phyloP scores from a whole-genome alignment of 768 basidiomycete genomes.

The Termitomyces sp. region DNA sequence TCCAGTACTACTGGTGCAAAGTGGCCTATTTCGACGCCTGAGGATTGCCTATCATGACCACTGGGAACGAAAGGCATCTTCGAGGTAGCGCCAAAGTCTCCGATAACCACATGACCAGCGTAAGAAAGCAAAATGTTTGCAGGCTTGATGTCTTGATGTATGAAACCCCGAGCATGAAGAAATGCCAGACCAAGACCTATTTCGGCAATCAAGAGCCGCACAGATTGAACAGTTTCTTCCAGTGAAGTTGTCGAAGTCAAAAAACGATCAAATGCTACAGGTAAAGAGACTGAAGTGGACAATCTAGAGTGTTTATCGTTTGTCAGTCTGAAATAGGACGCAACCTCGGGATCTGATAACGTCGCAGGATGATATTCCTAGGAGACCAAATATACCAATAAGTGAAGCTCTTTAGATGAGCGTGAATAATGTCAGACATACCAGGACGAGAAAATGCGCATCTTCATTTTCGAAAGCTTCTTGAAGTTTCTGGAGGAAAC shows the following conservation, averaged over 20 bases:
- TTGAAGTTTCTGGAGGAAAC: conserved; percentile 23
- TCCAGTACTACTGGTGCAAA: conserved; percentile 20
- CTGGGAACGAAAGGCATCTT: conserved; percentile 17
- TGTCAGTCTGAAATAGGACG: conserved; percentile 22
- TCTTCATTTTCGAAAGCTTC: conserved; percentile 20
- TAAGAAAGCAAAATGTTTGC: conserved; percentile 56
- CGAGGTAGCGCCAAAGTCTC: conserved; percentile 59
- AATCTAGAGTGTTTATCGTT: conserved; percentile 1
- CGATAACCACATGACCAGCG: conserved; percentile 50
- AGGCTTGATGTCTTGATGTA: conserved; percentile 70
- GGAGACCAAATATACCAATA: not conserved
- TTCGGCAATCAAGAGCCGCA: conserved; percentile 30
- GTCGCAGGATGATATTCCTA: conserved; percentile 32
- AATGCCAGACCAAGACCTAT: conserved; percentile 31
- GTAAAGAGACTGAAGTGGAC: conserved; percentile 13
- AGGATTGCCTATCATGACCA: not conserved
- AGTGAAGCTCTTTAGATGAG: not conserved
- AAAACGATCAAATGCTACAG: conserved; percentile 6
- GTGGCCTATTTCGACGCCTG: not conserved
- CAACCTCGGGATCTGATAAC: conserved; percentile 25
- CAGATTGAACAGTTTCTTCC: conserved; percentile 14
- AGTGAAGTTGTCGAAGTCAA: conserved; percentile 3
- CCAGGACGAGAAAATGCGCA: conserved; percentile 25
- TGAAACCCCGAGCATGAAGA: conserved; percentile 58
- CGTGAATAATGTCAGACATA: conserved; percentile 8